Conservation (phyloP, 2,329 filamentous ascomycete genomes). For the Colletotrichum caudatum region DNA sequence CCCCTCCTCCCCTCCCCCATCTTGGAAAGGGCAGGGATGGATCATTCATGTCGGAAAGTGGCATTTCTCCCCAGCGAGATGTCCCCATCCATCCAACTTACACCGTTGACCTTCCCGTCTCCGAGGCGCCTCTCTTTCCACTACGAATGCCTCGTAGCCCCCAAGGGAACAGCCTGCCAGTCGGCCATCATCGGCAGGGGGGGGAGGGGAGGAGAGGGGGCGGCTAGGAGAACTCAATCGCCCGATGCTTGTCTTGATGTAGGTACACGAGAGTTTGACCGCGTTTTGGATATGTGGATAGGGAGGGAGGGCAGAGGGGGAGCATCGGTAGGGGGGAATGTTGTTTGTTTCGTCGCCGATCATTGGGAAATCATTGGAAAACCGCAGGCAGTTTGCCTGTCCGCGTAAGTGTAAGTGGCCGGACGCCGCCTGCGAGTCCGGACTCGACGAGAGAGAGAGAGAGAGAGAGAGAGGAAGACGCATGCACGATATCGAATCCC, state of each 20-base stretch:
- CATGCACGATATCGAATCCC: background rate
- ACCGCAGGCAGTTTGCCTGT: background rate
- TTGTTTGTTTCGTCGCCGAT: slow-evolving; percentile 5
- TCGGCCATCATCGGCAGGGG: too few relatives aligned
- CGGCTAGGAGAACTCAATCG: slow-evolving; percentile 1
- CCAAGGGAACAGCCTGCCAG: background rate
- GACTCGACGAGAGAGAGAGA: slow-evolving; percentile 1
- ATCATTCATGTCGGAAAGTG: too few relatives aligned
- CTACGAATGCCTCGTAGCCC: background rate
- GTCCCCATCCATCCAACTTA: slow-evolving; percentile 2
- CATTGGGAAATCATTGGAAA: slow-evolving; percentile 9
- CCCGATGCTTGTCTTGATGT: background rate
- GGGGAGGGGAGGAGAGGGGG: background rate
- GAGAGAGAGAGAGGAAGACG: background rate
- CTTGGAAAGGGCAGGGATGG: background rate
- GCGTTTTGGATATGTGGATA: slow-evolving; percentile 10
- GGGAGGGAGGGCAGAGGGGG: background rate
- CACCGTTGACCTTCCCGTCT: background rate
- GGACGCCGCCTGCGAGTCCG: background rate
- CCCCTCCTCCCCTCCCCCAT: too few relatives aligned
- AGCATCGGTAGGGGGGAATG: background rate
- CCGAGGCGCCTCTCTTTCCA: background rate
- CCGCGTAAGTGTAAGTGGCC: background rate
- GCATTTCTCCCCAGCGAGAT: background rate
- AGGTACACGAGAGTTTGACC: slow-evolving; percentile 16